Base-by-base conservation (phyloP, 2,329 filamentous ascomycete genomes). In the Furcasterigmium furcatum region DNA sequence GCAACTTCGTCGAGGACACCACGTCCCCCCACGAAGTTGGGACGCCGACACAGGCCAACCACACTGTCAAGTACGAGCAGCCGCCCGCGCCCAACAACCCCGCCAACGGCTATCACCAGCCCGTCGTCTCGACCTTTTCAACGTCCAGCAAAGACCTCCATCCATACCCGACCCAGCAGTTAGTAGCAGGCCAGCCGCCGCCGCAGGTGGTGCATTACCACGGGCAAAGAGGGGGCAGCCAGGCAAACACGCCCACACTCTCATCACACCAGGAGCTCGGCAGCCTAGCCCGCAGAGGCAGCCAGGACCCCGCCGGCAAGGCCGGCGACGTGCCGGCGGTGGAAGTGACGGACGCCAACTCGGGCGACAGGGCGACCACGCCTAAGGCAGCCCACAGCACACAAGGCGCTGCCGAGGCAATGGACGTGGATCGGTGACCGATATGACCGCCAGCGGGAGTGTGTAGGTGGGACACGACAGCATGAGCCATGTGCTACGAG, bases 81-180 rank as follows among this genome's bases (percentile, higher is more conserved):
- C 43, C 19, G 25, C 44, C 40, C 56, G 56, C 46, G 58, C 61
- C 44, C 59, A 64, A 52, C 71, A 69, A 59, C 54, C 59, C 56
- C 48, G 67, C 76, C 41, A 84, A 85, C 60, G 82, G 81, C n/a
- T 85, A 85, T 56, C 80, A 83, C 58, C 81, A 85, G 58, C 82
- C 83, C 5, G 70, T 85, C 19, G 77, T 86, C 36, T 86, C 82
- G 38, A 84, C 80, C 19, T 87, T 87, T 56, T 86, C 82, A 29
- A 87, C 83, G 2, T 86, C 82, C 9, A 85, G 82, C 64, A 84
- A 83, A 60, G 83, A 87, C 58, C 66, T 87, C 25, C 79, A 86
- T 55, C 83, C 79, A 1, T 86, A 86, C 56, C 82, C 83, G 5
- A 84, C 81, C 22, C 79, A 85, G 54, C 71, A 84, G 41, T 65